phyloP scores from a whole-genome alignment of 345 rosid genomes.

The Pseudoturritis turrita region DNA sequence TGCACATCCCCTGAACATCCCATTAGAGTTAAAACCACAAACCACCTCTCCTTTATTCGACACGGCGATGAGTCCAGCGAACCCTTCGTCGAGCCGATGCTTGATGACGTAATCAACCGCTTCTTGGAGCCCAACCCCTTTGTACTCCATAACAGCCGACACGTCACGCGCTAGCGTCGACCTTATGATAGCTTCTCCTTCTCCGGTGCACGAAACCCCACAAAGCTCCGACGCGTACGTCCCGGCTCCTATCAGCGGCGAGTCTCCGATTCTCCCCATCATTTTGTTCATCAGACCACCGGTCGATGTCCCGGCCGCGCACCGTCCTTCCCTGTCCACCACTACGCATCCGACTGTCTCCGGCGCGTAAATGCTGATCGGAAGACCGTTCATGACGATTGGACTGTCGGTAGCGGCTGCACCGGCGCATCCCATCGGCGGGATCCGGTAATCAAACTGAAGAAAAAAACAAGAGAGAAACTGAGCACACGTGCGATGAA shows the following conservation, averaged over 20 bases:
- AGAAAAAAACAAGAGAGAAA: neutral
- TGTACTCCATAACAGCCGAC: slow-evolving; percentile 97
- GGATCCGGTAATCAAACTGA: slow-evolving; percentile 88
- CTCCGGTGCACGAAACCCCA: slow-evolving; percentile 91
- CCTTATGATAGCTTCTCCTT: slow-evolving; percentile 94
- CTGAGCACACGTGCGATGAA: neutral
- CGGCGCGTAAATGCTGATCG: slow-evolving; percentile 80
- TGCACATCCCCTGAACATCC: slow-evolving; percentile 92
- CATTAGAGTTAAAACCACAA: slow-evolving; percentile 70
- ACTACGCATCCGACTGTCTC: slow-evolving; percentile 96
- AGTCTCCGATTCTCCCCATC: slow-evolving; percentile 91
- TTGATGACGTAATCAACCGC: slow-evolving; percentile 79
- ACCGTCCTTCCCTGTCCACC: slow-evolving; percentile 74
- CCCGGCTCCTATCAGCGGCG: slow-evolving; percentile 92
- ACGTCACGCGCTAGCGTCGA: slow-evolving; percentile 85
- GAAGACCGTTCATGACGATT: slow-evolving; percentile 82
- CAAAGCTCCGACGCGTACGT: slow-evolving; percentile 78
- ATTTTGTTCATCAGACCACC: slow-evolving; percentile 95
- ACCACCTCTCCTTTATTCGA: slow-evolving; percentile 82
- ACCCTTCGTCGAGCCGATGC: slow-evolving; percentile 76
- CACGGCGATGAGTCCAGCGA: slow-evolving; percentile 90
- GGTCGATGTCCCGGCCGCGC: slow-evolving; percentile 93
- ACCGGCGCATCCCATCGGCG: slow-evolving; percentile 51
- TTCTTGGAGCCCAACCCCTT: slow-evolving; percentile 66
- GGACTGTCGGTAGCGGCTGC: slow-evolving; percentile 55